Base-by-base conservation (phyloP, 495 filamentous ascomycete species). In the Annulohypoxylon moriforme region DNA sequence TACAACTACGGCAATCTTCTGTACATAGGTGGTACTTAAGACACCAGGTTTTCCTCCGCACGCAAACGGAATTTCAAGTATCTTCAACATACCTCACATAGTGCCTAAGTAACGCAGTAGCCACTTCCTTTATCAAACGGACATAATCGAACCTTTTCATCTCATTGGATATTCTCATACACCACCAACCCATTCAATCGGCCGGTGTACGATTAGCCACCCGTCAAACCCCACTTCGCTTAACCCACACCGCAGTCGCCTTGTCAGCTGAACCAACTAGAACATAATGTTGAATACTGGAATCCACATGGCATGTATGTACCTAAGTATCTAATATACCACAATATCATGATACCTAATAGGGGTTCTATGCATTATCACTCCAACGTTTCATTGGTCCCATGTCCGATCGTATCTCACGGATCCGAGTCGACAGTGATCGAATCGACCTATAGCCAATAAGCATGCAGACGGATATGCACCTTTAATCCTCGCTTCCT, bases 251-350 rank as follows among this genome's bases (percentile, higher is more conserved):
- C 22, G 33, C 44, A 29, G 60, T 63, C 60, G 60, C 60, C 60
- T 52, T 10, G 20, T 63, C 60, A 63, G 60, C 60, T 63, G 60
- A 63, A 40, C 59, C 46, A 63, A 38, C 46, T 25, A 53, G 14
- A 16, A 53, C 13, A 10, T 24, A n/a, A 16, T 24, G 24, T 25
- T 31, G 27, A 33, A 22, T 29, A 8, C 8, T 22, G 24, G 18
- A 11, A 27, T 25, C 22, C 20, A 27, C 22, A 53, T 53, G 49
- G n/a, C 6, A n/a, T 53, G 25, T 27, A 50, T 50, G 46, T 50
- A 50, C 46, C 49, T 5, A 29, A 9, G 24, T 31, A 53, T 49
- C 24, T 53, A 29, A 16, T 16, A 2, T 16, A 6, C 25, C 47
- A 52, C 5, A 16, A 11, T 53, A 1, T 4, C 16, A n/a, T n/a